Evolutionary conservation across 371 early-diverging fungal genomes (phyloP), one percentile per base, ranked within the genome.

Genomic region (Vittaforma corneae): DNA sequence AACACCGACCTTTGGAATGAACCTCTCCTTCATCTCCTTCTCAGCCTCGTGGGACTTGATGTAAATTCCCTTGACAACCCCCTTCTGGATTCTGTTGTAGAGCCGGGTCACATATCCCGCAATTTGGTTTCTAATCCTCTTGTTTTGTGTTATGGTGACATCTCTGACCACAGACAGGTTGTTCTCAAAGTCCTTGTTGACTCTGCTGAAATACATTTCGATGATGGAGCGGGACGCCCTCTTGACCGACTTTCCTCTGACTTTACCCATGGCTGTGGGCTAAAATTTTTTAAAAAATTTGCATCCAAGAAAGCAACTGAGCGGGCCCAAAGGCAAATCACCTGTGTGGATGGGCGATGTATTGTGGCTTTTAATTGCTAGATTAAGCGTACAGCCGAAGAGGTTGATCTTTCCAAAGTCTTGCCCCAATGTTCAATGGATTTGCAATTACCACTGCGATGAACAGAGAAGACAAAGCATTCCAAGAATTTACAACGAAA

Each of bases 81-180:
- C 95, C 73, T 89, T 87, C 80, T 91, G 89, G 70, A 97, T 92
- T 84, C 97, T 91, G 84, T 91, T 90, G 93, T 94, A 93, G 85
- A 99, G 85, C 81, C 93, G 93, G 72, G 99, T 99, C 81, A 95
- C 92, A 88, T 93, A 97, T 75, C 99, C 99, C 75, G 97, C 96
- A 77, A 99, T 92, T 87, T 94, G 92, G 88, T 99, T 99, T 82
- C 94, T 88, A 77, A 97, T 87, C 77, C 93, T 90, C 89, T 99
- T 97, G 79, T 93, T 88, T 72, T 91, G 84, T 74, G 96, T 92
- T 80, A 91, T 86, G 73, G 97, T 91, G 62, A 94, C 93, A 81
- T 93, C 94, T 81, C 87, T 87, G 79, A 86, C 85, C 80, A 95
- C 90, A 82, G 86, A 86, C 88, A 95, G 93, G 90, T 99, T 99